These are phyloP conservation scores for Coccomyxa sp. DNA, from an alignment of 139 green algal species.

Conservation along the genomic window DNA sequence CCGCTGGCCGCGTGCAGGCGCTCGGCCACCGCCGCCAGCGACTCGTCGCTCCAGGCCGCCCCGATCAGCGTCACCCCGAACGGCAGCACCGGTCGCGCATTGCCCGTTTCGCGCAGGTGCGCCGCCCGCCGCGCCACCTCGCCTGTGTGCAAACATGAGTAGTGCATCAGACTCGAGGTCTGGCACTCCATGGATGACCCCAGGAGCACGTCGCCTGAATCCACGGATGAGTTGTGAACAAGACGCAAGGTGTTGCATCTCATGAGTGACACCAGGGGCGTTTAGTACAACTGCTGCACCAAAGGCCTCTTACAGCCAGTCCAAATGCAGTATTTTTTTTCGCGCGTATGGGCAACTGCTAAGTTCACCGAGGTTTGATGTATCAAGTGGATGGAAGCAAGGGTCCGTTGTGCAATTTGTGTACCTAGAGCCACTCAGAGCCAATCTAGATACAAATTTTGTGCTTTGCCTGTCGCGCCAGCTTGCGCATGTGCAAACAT, in stretches of 20 bases:
- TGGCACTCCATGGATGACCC: background rate
- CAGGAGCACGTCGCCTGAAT: background rate
- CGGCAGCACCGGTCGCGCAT: conserved; percentile 36
- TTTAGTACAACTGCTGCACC: too few species aligned
- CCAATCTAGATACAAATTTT: too few species aligned
- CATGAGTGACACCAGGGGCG: background rate
- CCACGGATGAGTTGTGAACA: background rate
- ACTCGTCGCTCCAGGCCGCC: conserved; percentile 60
- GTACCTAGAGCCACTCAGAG: too few species aligned
- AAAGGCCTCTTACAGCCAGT: too few species aligned
- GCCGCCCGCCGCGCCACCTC: background rate
- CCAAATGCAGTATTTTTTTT: too few species aligned
- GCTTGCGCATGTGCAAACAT: too few species aligned
- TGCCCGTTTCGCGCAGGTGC: conserved; percentile 28
- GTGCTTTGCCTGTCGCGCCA: too few species aligned
- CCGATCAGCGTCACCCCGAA: conserved; percentile 76
- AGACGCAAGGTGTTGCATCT: background rate
- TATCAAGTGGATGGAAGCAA: too few species aligned
- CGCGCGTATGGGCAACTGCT: too few species aligned
- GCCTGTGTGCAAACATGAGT: background rate
- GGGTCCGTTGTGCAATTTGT: too few species aligned
- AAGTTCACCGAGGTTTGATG: too few species aligned
- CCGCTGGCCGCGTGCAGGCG: conserved; percentile 34
- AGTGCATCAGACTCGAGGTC: background rate
- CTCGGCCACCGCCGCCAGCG: conserved; percentile 54